Conservation (phyloP, 139 green algal species). For the Microglena sp. region DNA sequence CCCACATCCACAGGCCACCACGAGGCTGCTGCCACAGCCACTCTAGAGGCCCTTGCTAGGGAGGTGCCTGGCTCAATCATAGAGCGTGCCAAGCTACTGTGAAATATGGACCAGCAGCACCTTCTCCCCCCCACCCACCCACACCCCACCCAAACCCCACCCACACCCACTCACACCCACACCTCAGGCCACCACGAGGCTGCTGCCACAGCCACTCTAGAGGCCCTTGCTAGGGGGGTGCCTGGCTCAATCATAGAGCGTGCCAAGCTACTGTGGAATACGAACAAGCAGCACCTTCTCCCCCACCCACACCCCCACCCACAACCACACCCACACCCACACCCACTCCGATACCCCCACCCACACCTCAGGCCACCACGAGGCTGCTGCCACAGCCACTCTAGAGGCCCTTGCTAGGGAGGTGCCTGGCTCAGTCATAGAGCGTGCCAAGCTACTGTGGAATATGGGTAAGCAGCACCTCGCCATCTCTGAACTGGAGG, state of each 20-base stretch:
- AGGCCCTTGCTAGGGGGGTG: slow-evolving; percentile 52
- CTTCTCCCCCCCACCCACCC: too few relatives aligned
- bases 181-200: slow-evolving; percentile 79
- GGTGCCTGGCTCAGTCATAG: slow-evolving; percentile 45
- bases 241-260: slow-evolving; percentile 55
- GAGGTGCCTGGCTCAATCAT: slow-evolving; percentile 42
- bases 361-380: slow-evolving; percentile 55
- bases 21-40: slow-evolving; percentile 68
- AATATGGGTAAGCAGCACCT: slow-evolving; percentile 47
- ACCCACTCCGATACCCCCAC: background rate
- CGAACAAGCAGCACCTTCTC: background rate
- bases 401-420: slow-evolving; percentile 62
- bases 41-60: slow-evolving; percentile 63
- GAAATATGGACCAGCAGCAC: slow-evolving; percentile 55
- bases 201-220: slow-evolving; percentile 64
- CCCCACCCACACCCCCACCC: background rate
- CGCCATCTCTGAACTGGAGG: slow-evolving; percentile 53
- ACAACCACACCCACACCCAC: background rate
- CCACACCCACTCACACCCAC: too few relatives aligned
- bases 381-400: slow-evolving; percentile 65
- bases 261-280: slow-evolving; percentile 69
- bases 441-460: slow-evolving; percentile 82
- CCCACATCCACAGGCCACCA: slow-evolving; percentile 49
- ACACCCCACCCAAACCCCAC: too few relatives aligned
- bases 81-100: slow-evolving; percentile 79